Evolutionary conservation across 352 stramenopile genomes (phyloP), one percentile per base, ranked within the genome.

Genomic region (Globisporangium mamillatum): DNA sequence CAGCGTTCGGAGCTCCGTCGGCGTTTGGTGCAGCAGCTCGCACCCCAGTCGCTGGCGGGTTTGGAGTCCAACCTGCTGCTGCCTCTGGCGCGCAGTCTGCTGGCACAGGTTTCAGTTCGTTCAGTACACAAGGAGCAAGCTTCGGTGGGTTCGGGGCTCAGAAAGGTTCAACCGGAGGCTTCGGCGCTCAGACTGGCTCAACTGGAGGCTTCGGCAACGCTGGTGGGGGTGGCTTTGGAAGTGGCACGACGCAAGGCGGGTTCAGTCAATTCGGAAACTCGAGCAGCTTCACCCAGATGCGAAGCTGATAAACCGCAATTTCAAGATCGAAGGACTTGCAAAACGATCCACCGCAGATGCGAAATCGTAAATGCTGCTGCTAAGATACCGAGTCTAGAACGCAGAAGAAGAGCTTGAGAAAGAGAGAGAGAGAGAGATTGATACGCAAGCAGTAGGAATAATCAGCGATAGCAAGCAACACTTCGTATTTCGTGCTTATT

Each of bases 221-320:
- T 12, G 66, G 57, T 8, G 24, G 41, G 10, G 50, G 59, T 1
- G 69, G 71, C 24, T 73, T 73, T 46, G 67, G 67, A 6, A n/a
- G 67, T 44, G 63, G 63, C 24, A 53, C 60, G 5, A 20, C 52
- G 29, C 61, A 27, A 14, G 60, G 67, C 0, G 70, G 67, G 10
- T 85, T 88, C 22, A 71, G 73, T 4, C 78, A 86, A 53, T 88
- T 88, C 61, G 72, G 36, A 7, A 80, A 63, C 63, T 63, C 78
- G 24, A 86, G 79, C 66, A 89, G 80, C 68, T 89, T 89, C 56
- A 87, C 80, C 2, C 80, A 66, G 44, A 70, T 70, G 48, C 44
- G 55, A 38, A 72, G 36, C 44, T 63, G 41, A 29, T 29, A n/a
- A 44, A 44, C 41, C 41, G 6, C 32, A 48, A 48, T 48, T 48